A percentile compares a stretch with the other conserved stretches of the same genome.
Conservation (phyloP, 2,329 filamentous ascomycete species). For the Amesomyces nigricolor region DNA sequence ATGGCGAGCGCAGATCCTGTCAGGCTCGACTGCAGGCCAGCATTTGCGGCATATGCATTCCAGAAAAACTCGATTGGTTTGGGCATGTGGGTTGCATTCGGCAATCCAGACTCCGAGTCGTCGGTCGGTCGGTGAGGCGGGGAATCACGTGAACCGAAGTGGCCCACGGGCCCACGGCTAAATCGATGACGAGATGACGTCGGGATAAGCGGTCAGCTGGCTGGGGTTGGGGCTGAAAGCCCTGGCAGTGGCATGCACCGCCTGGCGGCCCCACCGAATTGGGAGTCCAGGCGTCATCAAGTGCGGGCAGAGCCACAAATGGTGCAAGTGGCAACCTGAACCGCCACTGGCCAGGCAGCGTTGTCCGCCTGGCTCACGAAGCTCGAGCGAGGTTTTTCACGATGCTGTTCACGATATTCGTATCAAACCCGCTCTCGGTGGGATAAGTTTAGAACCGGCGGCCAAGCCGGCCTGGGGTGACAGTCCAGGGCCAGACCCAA, state of each 20-base stretch:
- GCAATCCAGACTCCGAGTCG: not conserved
- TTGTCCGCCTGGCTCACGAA: not conserved
- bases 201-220: not conserved
- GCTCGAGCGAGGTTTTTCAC: too few relatives aligned
- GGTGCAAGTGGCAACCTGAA: not conserved
- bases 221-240: not conserved
- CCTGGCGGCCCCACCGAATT: not conserved
- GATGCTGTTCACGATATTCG: not conserved
- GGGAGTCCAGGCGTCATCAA: not conserved
- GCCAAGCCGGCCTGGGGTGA: not conserved
- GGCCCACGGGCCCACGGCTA: not conserved
- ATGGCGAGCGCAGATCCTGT: too few relatives aligned
- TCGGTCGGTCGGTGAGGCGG: not conserved
- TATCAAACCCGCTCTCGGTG: not conserved
- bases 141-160: not conserved
- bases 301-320: not conserved
- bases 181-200: conserved; percentile 1
- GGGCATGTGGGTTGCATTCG: not conserved
- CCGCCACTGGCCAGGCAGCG: not conserved
- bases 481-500: too few relatives aligned
- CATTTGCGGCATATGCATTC: not conserved
- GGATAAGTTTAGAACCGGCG: not conserved
- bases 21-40: not conserved
- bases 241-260: not conserved
- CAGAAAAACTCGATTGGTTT: not conserved